These are phyloP conservation scores for Gossypium rotundifolium DNA, from an alignment of 345 rosid genomes.

Conservation along the genomic window DNA sequence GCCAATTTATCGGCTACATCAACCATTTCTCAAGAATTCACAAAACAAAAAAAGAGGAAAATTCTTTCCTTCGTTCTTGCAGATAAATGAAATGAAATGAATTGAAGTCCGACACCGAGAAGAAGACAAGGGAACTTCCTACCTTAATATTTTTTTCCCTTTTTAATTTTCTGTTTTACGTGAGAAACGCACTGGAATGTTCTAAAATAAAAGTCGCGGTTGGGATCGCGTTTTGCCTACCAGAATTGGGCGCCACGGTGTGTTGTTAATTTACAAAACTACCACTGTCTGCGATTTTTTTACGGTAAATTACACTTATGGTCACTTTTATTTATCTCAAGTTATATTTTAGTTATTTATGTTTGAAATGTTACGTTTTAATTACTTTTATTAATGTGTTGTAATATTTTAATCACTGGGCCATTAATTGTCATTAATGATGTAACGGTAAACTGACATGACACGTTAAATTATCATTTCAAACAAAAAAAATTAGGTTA, in stretches of 20 bases:
- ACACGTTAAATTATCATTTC: too few relatives aligned
- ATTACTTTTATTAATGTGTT: too few relatives aligned
- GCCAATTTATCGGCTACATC: conserved; percentile 84
- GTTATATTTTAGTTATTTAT: too few relatives aligned
- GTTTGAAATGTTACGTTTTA: too few relatives aligned
- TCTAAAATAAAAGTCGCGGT: neutral
- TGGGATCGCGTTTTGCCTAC: neutral
- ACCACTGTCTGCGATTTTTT: neutral
- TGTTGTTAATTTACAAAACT: neutral
- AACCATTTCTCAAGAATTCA: conserved; percentile 41
- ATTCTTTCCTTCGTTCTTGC: neutral
- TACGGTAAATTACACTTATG: too few relatives aligned
- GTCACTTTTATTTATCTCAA: neutral
- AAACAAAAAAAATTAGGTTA: too few relatives aligned
- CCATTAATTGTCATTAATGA: too few relatives aligned
- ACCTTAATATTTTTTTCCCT: neutral
- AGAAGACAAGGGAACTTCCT: neutral
- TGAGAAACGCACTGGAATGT: neutral
- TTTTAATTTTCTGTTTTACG: neutral
- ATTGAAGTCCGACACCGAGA: too few relatives aligned
- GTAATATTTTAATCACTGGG: too few relatives aligned
- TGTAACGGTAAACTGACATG: too few relatives aligned
- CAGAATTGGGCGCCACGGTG: neutral
- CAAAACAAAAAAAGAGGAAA: neutral
- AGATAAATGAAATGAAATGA: neutral